These are phyloP conservation scores for Phytophthora pisi DNA, from an alignment of 352 stramenopile genomes.

Conservation along the genomic window DNA sequence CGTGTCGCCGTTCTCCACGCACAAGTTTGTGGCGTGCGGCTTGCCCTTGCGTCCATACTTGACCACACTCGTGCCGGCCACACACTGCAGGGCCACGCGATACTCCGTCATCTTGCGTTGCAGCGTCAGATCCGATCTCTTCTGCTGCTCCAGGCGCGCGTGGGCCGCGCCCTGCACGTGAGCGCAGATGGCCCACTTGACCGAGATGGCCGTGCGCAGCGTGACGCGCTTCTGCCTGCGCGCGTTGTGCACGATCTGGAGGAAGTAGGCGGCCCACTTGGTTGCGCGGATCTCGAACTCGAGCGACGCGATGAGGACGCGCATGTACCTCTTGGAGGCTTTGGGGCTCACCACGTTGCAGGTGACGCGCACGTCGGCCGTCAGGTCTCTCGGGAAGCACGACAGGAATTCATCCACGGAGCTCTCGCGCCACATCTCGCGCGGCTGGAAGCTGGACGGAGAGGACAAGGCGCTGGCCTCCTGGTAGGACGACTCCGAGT, in stretches of 20 bases:
- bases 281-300: conserved; percentile 81
- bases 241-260: conserved; percentile 56
- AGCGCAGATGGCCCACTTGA: conserved; percentile 72
- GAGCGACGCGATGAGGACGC: conserved; percentile 48
- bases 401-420: conserved; percentile 45
- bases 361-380: conserved; percentile 47
- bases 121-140: conserved; percentile 56
- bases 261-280: conserved; percentile 82
- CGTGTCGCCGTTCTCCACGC: conserved; percentile 81
- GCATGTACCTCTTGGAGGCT: conserved; percentile 38
- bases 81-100: conserved; percentile 80
- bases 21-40: conserved; percentile 71
- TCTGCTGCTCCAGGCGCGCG: conserved; percentile 46
- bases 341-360: conserved; percentile 43
- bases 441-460: not conserved
- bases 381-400: conserved; percentile 45
- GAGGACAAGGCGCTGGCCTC: too few species aligned
- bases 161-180: conserved; percentile 56
- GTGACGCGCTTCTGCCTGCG: conserved; percentile 37
- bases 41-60: conserved; percentile 87
- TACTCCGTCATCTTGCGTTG: conserved; percentile 87
- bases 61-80: conserved; percentile 68
- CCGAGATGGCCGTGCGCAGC: conserved; percentile 44
- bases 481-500: conserved; percentile 6
- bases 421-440: conserved; percentile 39